phyloP scores from a whole-genome alignment of 768 basidiomycete species.

The Pluteus cervinus region DNA sequence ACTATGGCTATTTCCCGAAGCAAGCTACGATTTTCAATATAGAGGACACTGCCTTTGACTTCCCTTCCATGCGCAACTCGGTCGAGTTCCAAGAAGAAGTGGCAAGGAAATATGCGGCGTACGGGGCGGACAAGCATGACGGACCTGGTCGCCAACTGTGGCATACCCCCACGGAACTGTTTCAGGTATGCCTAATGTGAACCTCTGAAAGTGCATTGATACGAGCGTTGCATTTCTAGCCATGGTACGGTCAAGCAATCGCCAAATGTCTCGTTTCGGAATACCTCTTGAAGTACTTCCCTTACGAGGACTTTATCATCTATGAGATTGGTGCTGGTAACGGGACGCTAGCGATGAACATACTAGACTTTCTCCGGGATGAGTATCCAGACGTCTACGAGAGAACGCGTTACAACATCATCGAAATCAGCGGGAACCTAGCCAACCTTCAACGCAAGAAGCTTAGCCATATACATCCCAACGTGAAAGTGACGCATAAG shows the following conservation, averaged over 20 bases:
- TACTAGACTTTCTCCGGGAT: constrained; percentile 73
- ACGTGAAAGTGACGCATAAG: constrained; percentile 63
- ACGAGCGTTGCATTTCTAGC: constrained; percentile 42
- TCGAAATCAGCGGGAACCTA: constrained; percentile 86
- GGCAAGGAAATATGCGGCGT: constrained; percentile 67
- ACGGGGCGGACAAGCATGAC: constrained; percentile 53
- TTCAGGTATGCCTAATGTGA: constrained; percentile 86
- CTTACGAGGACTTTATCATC: constrained; percentile 91
- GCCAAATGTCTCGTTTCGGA: constrained; percentile 85
- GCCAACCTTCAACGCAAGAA: constrained; percentile 65
- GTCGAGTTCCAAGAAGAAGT: constrained; percentile 79
- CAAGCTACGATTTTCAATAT: constrained; percentile 86
- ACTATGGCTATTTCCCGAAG: constrained; percentile 96
- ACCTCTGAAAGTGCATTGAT: constrained; percentile 1
- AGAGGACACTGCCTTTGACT: constrained; percentile 58
- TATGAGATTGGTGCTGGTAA: constrained; percentile 99
- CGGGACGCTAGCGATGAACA: constrained; percentile 86
- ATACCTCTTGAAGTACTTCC: constrained; percentile 92
- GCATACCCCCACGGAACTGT: constrained; percentile 98
- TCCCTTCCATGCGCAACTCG: constrained; percentile 56
- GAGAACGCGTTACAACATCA: constrained; percentile 86
- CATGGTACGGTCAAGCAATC: constrained; percentile 90
- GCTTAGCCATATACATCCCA: constrained; percentile 57
- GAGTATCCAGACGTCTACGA: constrained; percentile 90
- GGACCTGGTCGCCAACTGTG: constrained; percentile 88